Base-by-base conservation (phyloP, 495 filamentous ascomycete genomes). In the Friedmanniomyces simplex region DNA sequence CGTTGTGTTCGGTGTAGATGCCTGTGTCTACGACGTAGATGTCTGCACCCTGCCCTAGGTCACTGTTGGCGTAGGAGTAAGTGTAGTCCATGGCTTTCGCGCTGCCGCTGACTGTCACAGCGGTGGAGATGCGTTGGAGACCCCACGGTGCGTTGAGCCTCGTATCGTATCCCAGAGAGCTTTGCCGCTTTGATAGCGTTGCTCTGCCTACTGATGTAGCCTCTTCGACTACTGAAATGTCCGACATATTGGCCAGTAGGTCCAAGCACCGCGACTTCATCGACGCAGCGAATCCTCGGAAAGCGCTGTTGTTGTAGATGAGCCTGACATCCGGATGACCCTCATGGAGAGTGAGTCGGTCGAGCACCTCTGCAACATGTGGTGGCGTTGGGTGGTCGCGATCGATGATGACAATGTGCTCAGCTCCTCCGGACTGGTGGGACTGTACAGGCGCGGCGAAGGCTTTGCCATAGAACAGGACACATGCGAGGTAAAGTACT, bases 1-100 rank as follows among this genome's bases (percentile, higher is more conserved):
- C 71, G 30, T 66, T 55, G 52, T 79, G 75, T 0, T 66, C 51
- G 16, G 65, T 67, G 52, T 74, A 72, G 57, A 79, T 68, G 26
- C 77, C 76, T 1, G 73, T 77, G 54, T 79, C 76, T 22, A 79
- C 57, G 24, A 79, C 54, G 60, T 79, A 79, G 55, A 79, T 73
- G 56, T 79, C 77, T 8, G 76, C 76, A 13, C 73, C 75, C 0
- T 58, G 45, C 5, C 76, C 76, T 12, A 76, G 68, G 2, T 46
- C 54, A 1, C 28, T 32, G 41, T 62, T 65, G 13, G 70, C 62
- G 54, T 73, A 79, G 6, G 64, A 45, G 56, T 79, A 79, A 7
- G 66, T 69, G 65, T 73, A 73, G 54, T 69, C 58, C 22, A 73
- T 53, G 10, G 57, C 47, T 1, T 52, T 25, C 2, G 65, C 54